These are phyloP conservation scores for Nematocida displodere DNA, from an alignment of 371 early-diverging fungal species.

Conservation along the genomic window DNA sequence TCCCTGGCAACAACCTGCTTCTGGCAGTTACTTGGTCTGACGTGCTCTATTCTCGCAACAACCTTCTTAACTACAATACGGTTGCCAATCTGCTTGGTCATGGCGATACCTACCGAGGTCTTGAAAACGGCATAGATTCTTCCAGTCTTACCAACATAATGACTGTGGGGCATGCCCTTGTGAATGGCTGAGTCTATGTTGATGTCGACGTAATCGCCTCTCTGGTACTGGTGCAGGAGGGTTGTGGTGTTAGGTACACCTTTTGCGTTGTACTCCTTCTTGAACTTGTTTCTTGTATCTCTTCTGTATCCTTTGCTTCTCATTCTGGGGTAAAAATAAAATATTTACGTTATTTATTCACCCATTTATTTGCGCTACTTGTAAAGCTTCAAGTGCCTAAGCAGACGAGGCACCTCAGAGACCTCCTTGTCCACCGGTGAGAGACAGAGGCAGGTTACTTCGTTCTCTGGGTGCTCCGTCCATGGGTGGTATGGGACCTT, in stretches of 20 bases:
- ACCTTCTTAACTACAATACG: slow-evolving; percentile 93
- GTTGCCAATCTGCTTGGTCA: slow-evolving; percentile 92
- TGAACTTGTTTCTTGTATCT: slow-evolving; percentile 93
- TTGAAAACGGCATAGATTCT: slow-evolving; percentile 59
- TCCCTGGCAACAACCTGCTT: slow-evolving; percentile 92
- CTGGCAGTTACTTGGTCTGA: slow-evolving; percentile 97
- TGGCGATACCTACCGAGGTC: slow-evolving; percentile 82
- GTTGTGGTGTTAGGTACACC: slow-evolving; percentile 78
- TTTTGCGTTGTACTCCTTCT: slow-evolving; percentile 85
- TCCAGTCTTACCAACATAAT: slow-evolving; percentile 85
- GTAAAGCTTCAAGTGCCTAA: not conserved
- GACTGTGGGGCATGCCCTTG: slow-evolving; percentile 99
- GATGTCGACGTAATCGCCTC: slow-evolving; percentile 95
- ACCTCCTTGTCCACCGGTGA: slow-evolving; percentile 30
- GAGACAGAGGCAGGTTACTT: slow-evolving; percentile 52
- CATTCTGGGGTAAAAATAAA: slow-evolving; percentile 60
- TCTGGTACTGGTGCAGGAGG: slow-evolving; percentile 89
- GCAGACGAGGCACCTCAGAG: not conserved
- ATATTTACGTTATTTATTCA: slow-evolving; percentile 32
- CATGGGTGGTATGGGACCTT: slow-evolving; percentile 51
- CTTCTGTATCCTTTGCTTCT: slow-evolving; percentile 74
- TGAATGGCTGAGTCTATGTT: slow-evolving; percentile 90
- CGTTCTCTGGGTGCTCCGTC: slow-evolving; percentile 61
- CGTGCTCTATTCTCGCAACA: slow-evolving; percentile 94
- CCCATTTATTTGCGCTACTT: not conserved